Evolutionary conservation across 2,329 filamentous ascomycete genomes (phyloP).

Genomic region (Hypomyces rosellus): DNA sequence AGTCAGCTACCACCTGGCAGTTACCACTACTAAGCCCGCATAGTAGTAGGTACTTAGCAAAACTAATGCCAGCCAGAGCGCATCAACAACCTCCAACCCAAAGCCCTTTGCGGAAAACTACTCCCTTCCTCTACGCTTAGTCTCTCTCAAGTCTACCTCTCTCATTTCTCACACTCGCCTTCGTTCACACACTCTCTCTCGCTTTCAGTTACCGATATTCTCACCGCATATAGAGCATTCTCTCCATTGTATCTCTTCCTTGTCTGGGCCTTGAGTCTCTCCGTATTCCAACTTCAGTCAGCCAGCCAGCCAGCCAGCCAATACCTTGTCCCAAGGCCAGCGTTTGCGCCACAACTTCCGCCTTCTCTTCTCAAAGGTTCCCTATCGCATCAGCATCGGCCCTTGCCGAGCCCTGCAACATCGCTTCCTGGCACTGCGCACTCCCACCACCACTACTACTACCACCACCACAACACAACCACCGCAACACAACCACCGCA

Average conservation of each 20-base stretch:
- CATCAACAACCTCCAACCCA: too few relatives aligned
- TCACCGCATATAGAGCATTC: too few relatives aligned
- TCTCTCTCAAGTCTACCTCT: background rate
- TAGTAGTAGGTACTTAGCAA: too few relatives aligned
- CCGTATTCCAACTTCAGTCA: too few relatives aligned
- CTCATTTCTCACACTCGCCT: background rate
- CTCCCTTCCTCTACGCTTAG: background rate
- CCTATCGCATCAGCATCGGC: background rate
- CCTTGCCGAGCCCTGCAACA: background rate
- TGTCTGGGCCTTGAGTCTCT: background rate
- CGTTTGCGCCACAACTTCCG: background rate
- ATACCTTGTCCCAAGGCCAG: background rate
- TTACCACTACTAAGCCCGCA: too few relatives aligned
- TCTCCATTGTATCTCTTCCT: background rate
- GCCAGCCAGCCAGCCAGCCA: too few relatives aligned
- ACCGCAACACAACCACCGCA: background rate
- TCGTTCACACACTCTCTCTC: background rate
- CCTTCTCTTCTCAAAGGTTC: background rate
- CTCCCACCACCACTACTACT: background rate
- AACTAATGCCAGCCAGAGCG: too few relatives aligned
- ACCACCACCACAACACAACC: background rate
- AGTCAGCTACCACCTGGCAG: too few relatives aligned
- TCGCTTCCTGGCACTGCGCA: background rate
- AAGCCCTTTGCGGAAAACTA: background rate
- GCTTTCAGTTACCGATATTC: background rate